A percentile compares a stretch with the other conserved stretches of the same genome.
phyloP scores from a whole-genome alignment of 805 yeast species.

The Kodamaea neixiangensis region DNA sequence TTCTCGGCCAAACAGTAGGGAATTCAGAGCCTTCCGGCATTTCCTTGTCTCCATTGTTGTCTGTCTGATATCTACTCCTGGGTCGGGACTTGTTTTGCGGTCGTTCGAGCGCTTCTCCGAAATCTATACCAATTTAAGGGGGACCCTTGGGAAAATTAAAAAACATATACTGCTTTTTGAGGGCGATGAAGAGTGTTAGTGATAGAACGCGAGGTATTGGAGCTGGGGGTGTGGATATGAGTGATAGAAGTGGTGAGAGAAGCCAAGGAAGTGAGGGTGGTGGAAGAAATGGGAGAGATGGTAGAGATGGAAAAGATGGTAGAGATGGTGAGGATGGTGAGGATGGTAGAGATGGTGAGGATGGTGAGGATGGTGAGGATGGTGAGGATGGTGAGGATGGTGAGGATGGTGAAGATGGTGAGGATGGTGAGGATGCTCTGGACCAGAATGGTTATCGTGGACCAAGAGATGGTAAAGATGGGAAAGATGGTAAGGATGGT shows the following conservation, averaged over 20 bases:
- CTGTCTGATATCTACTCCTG: no score
- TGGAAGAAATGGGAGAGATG: background rate
- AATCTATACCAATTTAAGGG: background rate
- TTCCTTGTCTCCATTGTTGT: background rate
- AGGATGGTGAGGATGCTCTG: background rate
- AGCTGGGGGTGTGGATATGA: background rate
- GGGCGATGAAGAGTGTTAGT: background rate
- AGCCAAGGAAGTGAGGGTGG: background rate
- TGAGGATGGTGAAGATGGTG: background rate
- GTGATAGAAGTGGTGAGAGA: background rate
- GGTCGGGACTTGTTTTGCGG: no score
- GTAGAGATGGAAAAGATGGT: background rate
- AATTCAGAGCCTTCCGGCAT: background rate
- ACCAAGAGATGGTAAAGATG: background rate
- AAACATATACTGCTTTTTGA: background rate
- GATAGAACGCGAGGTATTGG: background rate
- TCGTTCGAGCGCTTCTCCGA: background rate
- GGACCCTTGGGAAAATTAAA: constrained; percentile 1
- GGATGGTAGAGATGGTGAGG: background rate
- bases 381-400: background rate
- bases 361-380: background rate
- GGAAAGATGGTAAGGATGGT: background rate
- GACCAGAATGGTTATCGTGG: background rate
- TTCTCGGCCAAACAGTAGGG: background rate
- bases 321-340: background rate